phyloP scores from a whole-genome alignment of 192 early-diverging fungal species.

The Coemansia brasiliensis region DNA sequence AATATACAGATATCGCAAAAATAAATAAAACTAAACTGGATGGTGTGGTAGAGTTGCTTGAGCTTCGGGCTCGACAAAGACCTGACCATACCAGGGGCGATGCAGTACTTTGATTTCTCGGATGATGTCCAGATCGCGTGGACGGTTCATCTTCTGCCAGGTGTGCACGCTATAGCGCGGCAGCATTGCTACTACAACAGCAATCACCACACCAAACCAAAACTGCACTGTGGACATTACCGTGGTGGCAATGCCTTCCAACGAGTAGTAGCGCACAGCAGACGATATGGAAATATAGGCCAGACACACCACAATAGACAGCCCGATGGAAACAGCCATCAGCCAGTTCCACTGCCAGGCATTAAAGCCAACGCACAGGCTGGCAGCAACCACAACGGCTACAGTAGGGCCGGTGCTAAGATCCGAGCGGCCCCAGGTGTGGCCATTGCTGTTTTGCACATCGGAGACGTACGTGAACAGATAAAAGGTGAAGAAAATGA shows the following conservation, averaged over 20 bases:
- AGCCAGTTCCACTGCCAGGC: constrained; percentile 86
- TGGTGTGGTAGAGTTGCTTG: constrained; percentile 18
- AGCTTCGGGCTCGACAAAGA: constrained; percentile 49
- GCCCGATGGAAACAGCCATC: constrained; percentile 61
- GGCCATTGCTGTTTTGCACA: constrained; percentile 57
- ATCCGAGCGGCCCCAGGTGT: constrained; percentile 59
- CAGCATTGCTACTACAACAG: constrained; percentile 68
- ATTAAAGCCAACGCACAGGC: constrained; percentile 74
- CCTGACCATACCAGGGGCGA: constrained; percentile 56
- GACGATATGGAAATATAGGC: constrained; percentile 70
- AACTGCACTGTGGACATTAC: constrained; percentile 69
- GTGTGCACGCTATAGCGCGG: constrained; percentile 70
- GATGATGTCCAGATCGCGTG: constrained; percentile 67
- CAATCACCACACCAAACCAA: constrained; percentile 70
- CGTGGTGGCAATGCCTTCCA: constrained; percentile 69
- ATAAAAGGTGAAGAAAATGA: constrained; percentile 80
- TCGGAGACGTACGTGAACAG: constrained; percentile 59
- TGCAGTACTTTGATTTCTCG: constrained; percentile 59
- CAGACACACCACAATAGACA: constrained; percentile 69
- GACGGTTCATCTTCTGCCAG: constrained; percentile 64
- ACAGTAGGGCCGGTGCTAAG: constrained; percentile 82
- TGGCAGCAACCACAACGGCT: constrained; percentile 77
- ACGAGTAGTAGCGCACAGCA: constrained; percentile 55
- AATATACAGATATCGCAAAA: constrained; percentile 3
- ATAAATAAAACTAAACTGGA: constrained; percentile 7